Evolutionary conservation across 2,329 filamentous ascomycete species (phyloP), one percentile per base, ranked within the genome.

Genomic region (Phialophora tarda): DNA sequence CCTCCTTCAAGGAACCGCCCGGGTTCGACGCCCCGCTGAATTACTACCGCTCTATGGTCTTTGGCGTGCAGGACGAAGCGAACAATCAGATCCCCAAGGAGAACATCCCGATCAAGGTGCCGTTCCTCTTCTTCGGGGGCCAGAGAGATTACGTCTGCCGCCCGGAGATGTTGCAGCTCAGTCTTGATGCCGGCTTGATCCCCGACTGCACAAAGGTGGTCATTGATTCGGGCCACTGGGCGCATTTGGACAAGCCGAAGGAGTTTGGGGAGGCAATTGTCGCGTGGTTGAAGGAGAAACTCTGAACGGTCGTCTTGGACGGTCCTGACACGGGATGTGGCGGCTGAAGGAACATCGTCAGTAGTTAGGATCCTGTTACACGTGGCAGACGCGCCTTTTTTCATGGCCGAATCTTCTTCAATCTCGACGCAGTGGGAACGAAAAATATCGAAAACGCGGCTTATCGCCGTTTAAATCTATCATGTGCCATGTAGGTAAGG

Each of bases 1-100:
- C 72, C 12, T 75, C 79, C 68, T 63, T 62, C 3, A 68, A 71
- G n/a, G 14, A 28, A 44, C 34, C 28, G n/a, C 63, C 59, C n/a
- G 59, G 56, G n/a, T 68, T 69, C 26, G 65, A 63, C 11, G 65
- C 65, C 10, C 62, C 65, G 14, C 61, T 59, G 23, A 65, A 60
- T n/a, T 69, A 65, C 44, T 69, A 68, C 47, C 59, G 60, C 24
- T 26, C 65, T 21, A 47, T 51, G 51, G 53, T 47, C 4, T 48
- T 51, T 24, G 63, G 65, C 24, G 38, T 63, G 26, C 68, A 69
- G 65, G 47, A 66, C 53, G 41, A 68, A 57, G 65, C 58, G 3
- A 47, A 61, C 41, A 47, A 34, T n/a, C 26, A 41, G 8, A 65
- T 69, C n/a, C 47, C 51, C 5, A 28, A 12, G n/a, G 60, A 68